Base-by-base conservation (phyloP, 2,329 filamentous ascomycete genomes). In the Metarhizium guizhouense region DNA sequence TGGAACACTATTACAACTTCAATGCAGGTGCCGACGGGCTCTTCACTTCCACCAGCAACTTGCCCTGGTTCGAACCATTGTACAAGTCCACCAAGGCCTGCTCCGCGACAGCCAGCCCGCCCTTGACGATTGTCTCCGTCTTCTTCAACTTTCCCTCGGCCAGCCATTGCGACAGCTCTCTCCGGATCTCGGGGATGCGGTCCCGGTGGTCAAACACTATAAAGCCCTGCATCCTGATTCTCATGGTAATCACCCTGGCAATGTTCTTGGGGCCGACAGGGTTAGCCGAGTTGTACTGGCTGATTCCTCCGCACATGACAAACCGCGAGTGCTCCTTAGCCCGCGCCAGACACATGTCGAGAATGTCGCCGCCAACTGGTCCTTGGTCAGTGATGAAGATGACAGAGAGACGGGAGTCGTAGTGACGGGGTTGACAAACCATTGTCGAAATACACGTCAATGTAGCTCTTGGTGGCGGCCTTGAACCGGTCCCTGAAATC, bases 371-470 rank as follows among this genome's bases (percentile, higher is more conserved):
- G 11, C 85, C 86, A 20, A 87, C 84, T 69, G 14, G 7, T 18
- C 20, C 4, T 6, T 3, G 34, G 14, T 40, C n/a, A 25, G 36
- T 29, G 10, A 38, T 14, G 16, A 6, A 34, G 11, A 20, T 47
- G 45, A 30, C 32, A 3, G 25, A 40, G n/a, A 8, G 1, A 36
- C 30, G 45, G 47, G 51, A 8, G 13, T 6, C 4, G n/a, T 2
- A 14, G 16, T 6, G 40, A 32, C 32, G 40, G 20, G n/a, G n/a
- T 14, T 18, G 7, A 56, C 68, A 57, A 47, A 70, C 70, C 68
- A 71, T 89, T 89, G 69, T 90, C 86, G 67, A 83, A 90, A 70
- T 83, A 90, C 14, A 90, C 83, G 69, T 87, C 83, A 55, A 85
- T 87, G 59, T 77, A 76, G 58, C 79, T 70, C 55, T 70, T 68